These are phyloP conservation scores for Clonostachys chloroleuca DNA, from an alignment of 2,329 filamentous ascomycete genomes.

Conservation along the genomic window DNA sequence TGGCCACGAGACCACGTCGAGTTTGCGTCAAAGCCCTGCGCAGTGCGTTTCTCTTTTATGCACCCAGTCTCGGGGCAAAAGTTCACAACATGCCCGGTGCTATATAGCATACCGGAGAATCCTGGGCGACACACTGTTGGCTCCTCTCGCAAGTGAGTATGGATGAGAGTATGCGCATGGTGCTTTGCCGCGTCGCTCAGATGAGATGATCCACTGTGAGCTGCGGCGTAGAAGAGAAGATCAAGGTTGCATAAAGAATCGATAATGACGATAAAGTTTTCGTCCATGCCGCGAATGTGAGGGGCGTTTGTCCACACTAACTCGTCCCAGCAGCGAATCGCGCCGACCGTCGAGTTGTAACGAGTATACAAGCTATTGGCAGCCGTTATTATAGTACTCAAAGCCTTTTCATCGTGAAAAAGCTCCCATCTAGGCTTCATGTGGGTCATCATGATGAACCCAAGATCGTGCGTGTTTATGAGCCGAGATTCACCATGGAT, in stretches of 20 bases:
- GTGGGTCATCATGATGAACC: constrained; percentile 47
- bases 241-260: constrained; percentile 36
- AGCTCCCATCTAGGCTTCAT: constrained; percentile 41
- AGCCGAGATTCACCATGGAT: constrained; percentile 29
- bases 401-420: constrained; percentile 27
- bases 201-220: constrained; percentile 2
- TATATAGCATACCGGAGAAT: constrained; percentile 16
- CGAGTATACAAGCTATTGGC: constrained; percentile 36
- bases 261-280: neutral
- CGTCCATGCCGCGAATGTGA: constrained; percentile 4
- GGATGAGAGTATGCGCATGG: constrained; percentile 32
- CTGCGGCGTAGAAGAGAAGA: constrained; percentile 27
- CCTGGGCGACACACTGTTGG: neutral
- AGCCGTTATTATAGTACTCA: constrained; percentile 32
- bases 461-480: constrained; percentile 49
- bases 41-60: constrained; percentile 32
- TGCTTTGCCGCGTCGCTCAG: constrained; percentile 25
- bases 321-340: constrained; percentile 44
- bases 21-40: constrained; percentile 36
- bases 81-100: constrained; percentile 33
- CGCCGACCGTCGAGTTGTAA: constrained; percentile 30
- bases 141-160: constrained; percentile 30
- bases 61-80: constrained; percentile 33
- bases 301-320: constrained; percentile 19
- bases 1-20: constrained; percentile 43